These are phyloP conservation scores for Pseudopithomyces chartarum DNA, from an alignment of 2,329 filamentous ascomycete genomes.

Conservation along the genomic window DNA sequence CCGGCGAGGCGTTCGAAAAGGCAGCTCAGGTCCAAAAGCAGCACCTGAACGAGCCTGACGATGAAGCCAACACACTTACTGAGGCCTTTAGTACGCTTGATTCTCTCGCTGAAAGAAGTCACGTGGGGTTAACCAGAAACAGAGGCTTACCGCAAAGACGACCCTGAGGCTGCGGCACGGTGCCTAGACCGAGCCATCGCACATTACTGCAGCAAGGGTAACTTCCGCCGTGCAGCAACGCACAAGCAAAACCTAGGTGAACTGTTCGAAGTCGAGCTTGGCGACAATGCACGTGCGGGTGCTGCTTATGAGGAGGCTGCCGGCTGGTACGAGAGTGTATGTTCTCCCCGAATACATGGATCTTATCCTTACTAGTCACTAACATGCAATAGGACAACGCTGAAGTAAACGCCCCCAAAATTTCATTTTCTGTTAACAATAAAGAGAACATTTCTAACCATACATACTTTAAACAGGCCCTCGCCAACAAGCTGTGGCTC, in stretches of 20 bases:
- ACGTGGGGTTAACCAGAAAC: conserved; percentile 18
- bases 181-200: conserved; percentile 80
- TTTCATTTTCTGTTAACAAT: conserved; percentile 11
- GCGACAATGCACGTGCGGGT: conserved; percentile 77
- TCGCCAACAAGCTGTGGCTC: conserved; percentile 91
- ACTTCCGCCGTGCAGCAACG: conserved; percentile 86
- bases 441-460: conserved; percentile 26
- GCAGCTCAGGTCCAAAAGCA: conserved; percentile 80
- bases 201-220: conserved; percentile 87
- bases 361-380: conserved; percentile 12
- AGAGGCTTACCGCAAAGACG: conserved; percentile 84
- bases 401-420: conserved; percentile 29
- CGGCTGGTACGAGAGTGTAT: conserved; percentile 74
- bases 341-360: conserved; percentile 12
- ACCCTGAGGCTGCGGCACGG: conserved; percentile 80
- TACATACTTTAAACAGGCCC: conserved; percentile 47
- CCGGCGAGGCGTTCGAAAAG: conserved; percentile 82
- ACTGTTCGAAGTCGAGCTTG: conserved; percentile 80
- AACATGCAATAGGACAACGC: conserved; percentile 41
- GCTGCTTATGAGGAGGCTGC: conserved; percentile 85
- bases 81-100: conserved; percentile 75
- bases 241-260: conserved; percentile 90
- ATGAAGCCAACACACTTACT: conserved; percentile 83
- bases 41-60: conserved; percentile 87
- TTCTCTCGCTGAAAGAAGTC: neutral